Percentiles rank a stretch among this genome's conserved stretches.
Evolutionary conservation across 768 basidiomycete species (phyloP).

Genomic region (Fomitopsis serialis): DNA sequence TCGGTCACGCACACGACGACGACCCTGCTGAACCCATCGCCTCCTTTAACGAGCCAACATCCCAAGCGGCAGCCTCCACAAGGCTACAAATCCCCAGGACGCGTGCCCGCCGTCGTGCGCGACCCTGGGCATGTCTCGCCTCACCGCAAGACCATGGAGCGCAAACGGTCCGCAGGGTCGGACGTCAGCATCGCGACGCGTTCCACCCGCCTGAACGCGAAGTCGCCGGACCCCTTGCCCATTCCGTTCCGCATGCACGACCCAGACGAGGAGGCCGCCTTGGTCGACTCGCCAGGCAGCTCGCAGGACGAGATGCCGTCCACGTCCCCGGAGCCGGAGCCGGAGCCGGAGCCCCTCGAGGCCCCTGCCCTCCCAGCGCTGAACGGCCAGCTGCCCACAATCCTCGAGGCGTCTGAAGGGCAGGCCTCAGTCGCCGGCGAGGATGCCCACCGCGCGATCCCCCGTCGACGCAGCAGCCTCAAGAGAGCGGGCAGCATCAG

Average conservation of each 20-base stretch:
- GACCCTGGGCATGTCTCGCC: constrained; percentile 8
- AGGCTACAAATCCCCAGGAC: not conserved
- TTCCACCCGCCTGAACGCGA: constrained; percentile 20
- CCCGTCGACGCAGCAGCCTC: constrained; percentile 58
- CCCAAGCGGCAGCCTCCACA: not conserved
- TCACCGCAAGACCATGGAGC: not conserved
- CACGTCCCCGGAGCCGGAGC: constrained; percentile 3
- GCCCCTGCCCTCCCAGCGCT: constrained; percentile 1
- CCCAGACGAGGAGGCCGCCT: constrained; percentile 1
- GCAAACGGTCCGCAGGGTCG: not conserved
- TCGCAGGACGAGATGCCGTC: constrained; percentile 10
- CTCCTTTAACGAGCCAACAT: not conserved
- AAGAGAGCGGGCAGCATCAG: constrained; percentile 47
- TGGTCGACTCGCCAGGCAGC: constrained; percentile 14
- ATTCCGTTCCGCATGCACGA: constrained; percentile 35
- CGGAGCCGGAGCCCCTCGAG: constrained; percentile 3
- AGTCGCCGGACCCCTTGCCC: constrained; percentile 41
- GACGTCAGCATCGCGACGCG: constrained; percentile 12
- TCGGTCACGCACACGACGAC: constrained; percentile 10
- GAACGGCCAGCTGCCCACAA: constrained; percentile 28
- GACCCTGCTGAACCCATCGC: constrained; percentile 6
- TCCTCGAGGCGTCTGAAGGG: constrained; percentile 22
- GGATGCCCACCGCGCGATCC: constrained; percentile 26
- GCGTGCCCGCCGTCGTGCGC: constrained; percentile 10
- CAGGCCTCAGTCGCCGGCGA: constrained; percentile 7